A percentile compares a stretch with the other conserved stretches of the same genome.
Evolutionary conservation across 768 basidiomycete species (phyloP).

Genomic region (Cantharellus cinnabarinus): DNA sequence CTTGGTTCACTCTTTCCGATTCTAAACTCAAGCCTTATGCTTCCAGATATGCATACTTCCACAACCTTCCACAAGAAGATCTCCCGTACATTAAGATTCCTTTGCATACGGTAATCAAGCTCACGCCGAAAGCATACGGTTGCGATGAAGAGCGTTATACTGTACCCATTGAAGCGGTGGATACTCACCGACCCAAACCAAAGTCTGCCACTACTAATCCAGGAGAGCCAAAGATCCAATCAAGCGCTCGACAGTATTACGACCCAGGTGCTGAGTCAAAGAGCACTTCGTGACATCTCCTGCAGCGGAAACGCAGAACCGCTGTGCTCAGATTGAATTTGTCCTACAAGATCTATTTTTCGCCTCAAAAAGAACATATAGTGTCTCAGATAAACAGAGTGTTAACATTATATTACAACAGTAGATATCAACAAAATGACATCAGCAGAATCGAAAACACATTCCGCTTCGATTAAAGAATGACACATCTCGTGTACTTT

Average conservation of each 20-base stretch:
- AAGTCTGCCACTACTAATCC: background rate
- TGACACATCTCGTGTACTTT: slow-evolving; percentile 50
- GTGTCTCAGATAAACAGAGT: no score
- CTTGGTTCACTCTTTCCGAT: background rate
- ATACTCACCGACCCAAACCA: slow-evolving; percentile 9
- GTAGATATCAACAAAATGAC: no score
- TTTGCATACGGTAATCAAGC: slow-evolving; percentile 90
- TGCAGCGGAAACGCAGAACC: no score
- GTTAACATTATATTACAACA: no score
- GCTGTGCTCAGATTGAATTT: no score
- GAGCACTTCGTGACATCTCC: no score
- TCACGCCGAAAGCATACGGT: slow-evolving; percentile 95
- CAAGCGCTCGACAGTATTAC: background rate
- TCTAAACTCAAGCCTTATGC: background rate
- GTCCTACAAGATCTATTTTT: no score
- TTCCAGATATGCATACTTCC: slow-evolving; percentile 86
- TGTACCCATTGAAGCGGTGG: slow-evolving; percentile 8
- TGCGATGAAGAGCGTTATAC: slow-evolving; percentile 80
- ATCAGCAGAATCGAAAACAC: no score
- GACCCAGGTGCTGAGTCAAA: no score
- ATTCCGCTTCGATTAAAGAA: slow-evolving; percentile 19
- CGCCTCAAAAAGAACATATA: no score
- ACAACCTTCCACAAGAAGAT: slow-evolving; percentile 75
- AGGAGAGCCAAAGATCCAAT: background rate
- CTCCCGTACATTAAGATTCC: slow-evolving; percentile 97